These are phyloP conservation scores for Gossypium trilobum DNA, from an alignment of 441 rosid genomes.

Conservation along the genomic window DNA sequence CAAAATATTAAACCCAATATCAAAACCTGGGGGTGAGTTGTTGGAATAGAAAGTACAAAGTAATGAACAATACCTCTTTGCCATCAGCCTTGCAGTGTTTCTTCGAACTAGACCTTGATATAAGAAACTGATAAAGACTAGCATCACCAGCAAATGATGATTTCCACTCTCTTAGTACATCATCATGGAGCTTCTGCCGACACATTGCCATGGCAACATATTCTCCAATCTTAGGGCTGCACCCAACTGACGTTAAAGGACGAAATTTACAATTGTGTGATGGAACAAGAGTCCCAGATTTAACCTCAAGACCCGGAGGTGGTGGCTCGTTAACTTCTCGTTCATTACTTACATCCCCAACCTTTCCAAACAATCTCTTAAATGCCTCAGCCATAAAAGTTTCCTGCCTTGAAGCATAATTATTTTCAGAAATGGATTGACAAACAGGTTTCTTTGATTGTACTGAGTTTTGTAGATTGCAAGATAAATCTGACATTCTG, in stretches of 20 bases:
- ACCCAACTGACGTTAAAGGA: slow-evolving; percentile 36
- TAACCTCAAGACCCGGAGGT: slow-evolving; percentile 62
- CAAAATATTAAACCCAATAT: background rate
- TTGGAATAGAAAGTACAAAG: background rate
- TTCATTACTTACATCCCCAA: slow-evolving; percentile 28
- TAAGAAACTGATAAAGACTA: slow-evolving; percentile 36
- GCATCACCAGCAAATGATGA: slow-evolving; percentile 33
- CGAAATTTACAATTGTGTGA: slow-evolving; percentile 30
- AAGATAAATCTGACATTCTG: slow-evolving; percentile 18
- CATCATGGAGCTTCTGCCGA: slow-evolving; percentile 72
- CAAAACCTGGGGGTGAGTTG: background rate
- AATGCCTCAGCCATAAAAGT: slow-evolving; percentile 37
- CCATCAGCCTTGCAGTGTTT: slow-evolving; percentile 15
- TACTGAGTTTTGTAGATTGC: slow-evolving; percentile 26
- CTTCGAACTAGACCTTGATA: slow-evolving; percentile 26
- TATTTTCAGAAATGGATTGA: slow-evolving; percentile 29
- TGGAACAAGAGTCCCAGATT: slow-evolving; percentile 24
- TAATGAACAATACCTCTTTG: slow-evolving; percentile 25
- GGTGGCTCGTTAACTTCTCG: slow-evolving; percentile 44
- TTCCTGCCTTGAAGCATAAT: slow-evolving; percentile 15
- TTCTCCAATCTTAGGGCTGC: slow-evolving; percentile 40
- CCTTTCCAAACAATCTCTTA: slow-evolving; percentile 28
- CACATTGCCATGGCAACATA: slow-evolving; percentile 63
- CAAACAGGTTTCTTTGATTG: slow-evolving; percentile 25
- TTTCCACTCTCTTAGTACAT: slow-evolving; percentile 58